These are phyloP conservation scores for Leucocoprinus gongylophorus DNA, from an alignment of 1,284 basidiomycete genomes.

Conservation along the genomic window DNA sequence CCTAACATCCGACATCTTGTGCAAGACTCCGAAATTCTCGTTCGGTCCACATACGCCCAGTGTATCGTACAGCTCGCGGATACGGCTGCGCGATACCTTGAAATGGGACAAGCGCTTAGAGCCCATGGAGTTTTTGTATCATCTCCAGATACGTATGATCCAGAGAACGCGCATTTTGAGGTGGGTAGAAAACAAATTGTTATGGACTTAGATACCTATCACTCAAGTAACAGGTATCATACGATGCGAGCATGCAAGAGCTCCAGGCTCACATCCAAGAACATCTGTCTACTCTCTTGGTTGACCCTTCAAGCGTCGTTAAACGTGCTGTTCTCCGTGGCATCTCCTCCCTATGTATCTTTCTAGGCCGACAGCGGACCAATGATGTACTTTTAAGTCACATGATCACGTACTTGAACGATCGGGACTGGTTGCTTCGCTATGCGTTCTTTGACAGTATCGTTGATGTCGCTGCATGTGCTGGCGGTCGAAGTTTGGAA, in stretches of 20 bases:
- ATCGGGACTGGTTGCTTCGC: constrained; percentile 87
- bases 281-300: constrained; percentile 72
- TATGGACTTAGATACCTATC: constrained; percentile 13
- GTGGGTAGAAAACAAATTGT: constrained; percentile 32
- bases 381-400: constrained; percentile 94
- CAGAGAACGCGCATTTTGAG: constrained; percentile 70
- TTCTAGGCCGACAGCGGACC: constrained; percentile 88
- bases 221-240: constrained; percentile 58
- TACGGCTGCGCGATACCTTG: constrained; percentile 78
- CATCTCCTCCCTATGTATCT: constrained; percentile 85
- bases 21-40: constrained; percentile 80
- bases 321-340: constrained; percentile 73
- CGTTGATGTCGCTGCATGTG: constrained; percentile 89
- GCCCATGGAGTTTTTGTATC: constrained; percentile 72
- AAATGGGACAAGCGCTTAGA: constrained; percentile 88
- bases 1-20: constrained; percentile 83
- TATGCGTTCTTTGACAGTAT: constrained; percentile 94
- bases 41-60: constrained; percentile 84
- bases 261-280: constrained; percentile 85
- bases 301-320: constrained; percentile 70
- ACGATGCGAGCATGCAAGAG: constrained; percentile 80
- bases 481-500: constrained; percentile 79
- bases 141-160: constrained; percentile 59
- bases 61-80: constrained; percentile 82
- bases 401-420: constrained; percentile 98